Percentiles rank a stretch among this genome's conserved stretches.
phyloP scores from a whole-genome alignment of 176 grass and related monocot genomes.

The Oryza glumipatula region DNA sequence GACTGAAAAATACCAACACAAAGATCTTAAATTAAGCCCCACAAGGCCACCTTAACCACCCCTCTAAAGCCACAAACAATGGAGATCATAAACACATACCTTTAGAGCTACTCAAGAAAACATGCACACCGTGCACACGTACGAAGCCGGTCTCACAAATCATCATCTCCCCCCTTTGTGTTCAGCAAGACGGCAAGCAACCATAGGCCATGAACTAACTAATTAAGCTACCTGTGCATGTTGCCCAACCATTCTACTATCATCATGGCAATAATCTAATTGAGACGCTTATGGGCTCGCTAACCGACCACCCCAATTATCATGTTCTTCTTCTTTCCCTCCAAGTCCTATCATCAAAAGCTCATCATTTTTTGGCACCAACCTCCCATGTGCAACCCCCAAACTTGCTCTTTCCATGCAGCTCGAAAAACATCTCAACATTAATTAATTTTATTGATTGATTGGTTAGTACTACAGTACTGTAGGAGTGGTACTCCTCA shows the following conservation, averaged over 20 bases:
- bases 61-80: not conserved
- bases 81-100: constrained; percentile 9
- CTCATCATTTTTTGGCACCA: constrained; percentile 47
- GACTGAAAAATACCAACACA: not conserved
- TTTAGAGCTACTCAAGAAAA: constrained; percentile 47
- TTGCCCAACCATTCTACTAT: not conserved
- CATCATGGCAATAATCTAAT: constrained; percentile 39
- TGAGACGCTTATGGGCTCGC: constrained; percentile 15
- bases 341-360: constrained; percentile 12
- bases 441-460: not conserved
- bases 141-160: not conserved
- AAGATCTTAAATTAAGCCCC: not conserved
- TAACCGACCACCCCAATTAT: constrained; percentile 42
- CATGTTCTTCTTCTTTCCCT: constrained; percentile 28
- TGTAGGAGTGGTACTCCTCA: too few relatives aligned
- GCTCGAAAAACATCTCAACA: not conserved
- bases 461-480: not conserved
- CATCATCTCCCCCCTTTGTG: constrained; percentile 40
- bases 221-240: constrained; percentile 6
- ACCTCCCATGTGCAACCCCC: constrained; percentile 49
- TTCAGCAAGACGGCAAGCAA: constrained; percentile 45
- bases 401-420: not conserved
- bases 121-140: constrained; percentile 32
- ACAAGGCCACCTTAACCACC: constrained; percentile 33
- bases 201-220: not conserved